Conservation (phyloP, 495 filamentous ascomycete genomes). For the Neurospora sp. region DNA sequence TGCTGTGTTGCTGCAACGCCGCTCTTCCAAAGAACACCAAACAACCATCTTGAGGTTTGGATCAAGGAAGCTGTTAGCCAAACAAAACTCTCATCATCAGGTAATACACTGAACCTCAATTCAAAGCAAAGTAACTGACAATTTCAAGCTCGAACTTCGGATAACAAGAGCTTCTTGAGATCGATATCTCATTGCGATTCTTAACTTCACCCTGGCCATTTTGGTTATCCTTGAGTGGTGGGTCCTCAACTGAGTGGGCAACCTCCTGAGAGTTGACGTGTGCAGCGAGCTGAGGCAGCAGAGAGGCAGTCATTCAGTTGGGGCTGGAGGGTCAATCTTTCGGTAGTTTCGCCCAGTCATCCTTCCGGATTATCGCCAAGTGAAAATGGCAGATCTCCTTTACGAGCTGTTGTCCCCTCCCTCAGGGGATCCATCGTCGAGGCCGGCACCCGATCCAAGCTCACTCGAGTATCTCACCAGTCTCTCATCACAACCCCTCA, state of each 20-base stretch:
- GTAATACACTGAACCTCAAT: background rate
- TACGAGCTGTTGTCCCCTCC: conserved; percentile 19
- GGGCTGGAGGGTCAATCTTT: background rate
- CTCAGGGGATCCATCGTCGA: conserved; percentile 7
- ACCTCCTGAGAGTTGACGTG: background rate
- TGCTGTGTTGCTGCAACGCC: background rate
- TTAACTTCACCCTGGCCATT: background rate
- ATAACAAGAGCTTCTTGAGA: background rate
- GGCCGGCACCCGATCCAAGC: conserved; percentile 48
- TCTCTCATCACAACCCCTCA: conserved; percentile 68
- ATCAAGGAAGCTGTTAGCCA: background rate
- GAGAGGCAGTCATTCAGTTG: background rate
- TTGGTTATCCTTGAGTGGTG: background rate
- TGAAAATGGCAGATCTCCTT: conserved; percentile 24
- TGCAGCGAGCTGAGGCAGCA: background rate
- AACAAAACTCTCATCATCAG: background rate
- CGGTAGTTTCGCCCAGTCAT: background rate
- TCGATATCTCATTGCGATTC: background rate
- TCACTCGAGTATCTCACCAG: conserved; percentile 72
- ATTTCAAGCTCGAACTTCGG: background rate
- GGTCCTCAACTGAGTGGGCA: background rate
- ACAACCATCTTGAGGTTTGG: background rate
- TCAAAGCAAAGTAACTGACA: background rate
- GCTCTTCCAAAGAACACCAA: background rate
- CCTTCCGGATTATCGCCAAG: background rate